Conservation (phyloP, 495 filamentous ascomycete genomes). For the Cercophora newfieldiana region DNA sequence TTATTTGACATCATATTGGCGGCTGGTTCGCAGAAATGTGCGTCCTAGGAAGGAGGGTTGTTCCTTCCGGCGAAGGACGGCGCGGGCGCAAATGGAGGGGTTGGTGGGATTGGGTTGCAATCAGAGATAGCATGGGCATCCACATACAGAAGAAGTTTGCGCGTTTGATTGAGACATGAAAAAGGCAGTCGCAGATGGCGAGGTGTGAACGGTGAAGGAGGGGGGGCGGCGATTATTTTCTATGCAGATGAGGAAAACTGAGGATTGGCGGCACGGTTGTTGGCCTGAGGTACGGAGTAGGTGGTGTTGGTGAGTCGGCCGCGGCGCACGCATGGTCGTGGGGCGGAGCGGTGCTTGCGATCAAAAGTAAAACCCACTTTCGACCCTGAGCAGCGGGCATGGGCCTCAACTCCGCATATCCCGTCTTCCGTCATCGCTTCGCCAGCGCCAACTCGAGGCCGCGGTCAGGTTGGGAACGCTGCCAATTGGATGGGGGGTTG, state of each 20-base stretch:
- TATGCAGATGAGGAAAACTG: constrained; percentile 3
- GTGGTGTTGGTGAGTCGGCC: neutral
- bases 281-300: too few species aligned
- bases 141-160: neutral
- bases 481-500: neutral
- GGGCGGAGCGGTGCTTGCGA: constrained; percentile 6
- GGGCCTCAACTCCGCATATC: constrained; percentile 10
- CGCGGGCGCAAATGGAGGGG: constrained; percentile 1
- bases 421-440: constrained; percentile 18
- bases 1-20: constrained; percentile 32
- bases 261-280: constrained; percentile 3
- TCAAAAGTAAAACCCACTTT: neutral
- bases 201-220: constrained; percentile 1
- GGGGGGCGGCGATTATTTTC: constrained; percentile 8
- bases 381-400: neutral
- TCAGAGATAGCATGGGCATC: constrained; percentile 16
- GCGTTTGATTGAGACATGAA: constrained; percentile 4
- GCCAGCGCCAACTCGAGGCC: constrained; percentile 2
- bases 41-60: neutral
- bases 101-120: constrained; percentile 12
- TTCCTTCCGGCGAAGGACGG: neutral
- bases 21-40: neutral
- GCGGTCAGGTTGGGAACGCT: constrained; percentile 1
- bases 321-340: neutral
- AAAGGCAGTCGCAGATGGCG: neutral